phyloP scores from a whole-genome alignment of 2,329 filamentous ascomycete genomes.

The Xylaria sp. region DNA sequence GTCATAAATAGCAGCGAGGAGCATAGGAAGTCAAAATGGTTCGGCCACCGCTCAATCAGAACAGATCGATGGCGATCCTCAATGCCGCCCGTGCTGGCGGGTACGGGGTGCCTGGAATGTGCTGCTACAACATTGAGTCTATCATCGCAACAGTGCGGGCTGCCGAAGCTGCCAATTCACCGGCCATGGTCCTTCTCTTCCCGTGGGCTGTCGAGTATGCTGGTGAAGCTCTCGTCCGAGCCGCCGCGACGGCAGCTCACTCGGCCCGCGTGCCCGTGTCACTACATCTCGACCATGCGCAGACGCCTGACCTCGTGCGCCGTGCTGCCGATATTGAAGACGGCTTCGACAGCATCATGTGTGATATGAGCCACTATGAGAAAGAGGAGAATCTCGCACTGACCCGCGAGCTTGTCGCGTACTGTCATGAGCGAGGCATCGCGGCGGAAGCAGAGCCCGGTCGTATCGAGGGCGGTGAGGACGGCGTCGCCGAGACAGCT shows the following conservation, averaged over 20 bases:
- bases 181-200: conserved; percentile 78
- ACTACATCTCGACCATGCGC: conserved; percentile 74
- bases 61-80: conserved; percentile 66
- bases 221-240: conserved; percentile 63
- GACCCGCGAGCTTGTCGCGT: conserved; percentile 69
- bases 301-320: conserved; percentile 70
- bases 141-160: conserved; percentile 75
- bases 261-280: conserved; percentile 68
- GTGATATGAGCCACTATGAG: conserved; percentile 79
- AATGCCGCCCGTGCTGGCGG: conserved; percentile 64
- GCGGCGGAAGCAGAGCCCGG: conserved; percentile 77
- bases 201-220: conserved; percentile 78
- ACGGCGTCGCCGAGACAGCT: conserved; percentile 69
- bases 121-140: conserved; percentile 74
- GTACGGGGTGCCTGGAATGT: conserved; percentile 70
- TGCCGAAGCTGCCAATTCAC: conserved; percentile 73
- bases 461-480: conserved; percentile 73
- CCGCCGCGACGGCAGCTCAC: conserved; percentile 65
- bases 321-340: conserved; percentile 67
- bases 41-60: conserved; percentile 54
- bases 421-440: conserved; percentile 73
- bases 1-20: not conserved
- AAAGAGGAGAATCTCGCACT: conserved; percentile 74
- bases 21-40: conserved; percentile 46
- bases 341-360: conserved; percentile 78